These are phyloP conservation scores for Talaromyces proteolyticus DNA, from an alignment of 495 filamentous ascomycete genomes.

Conservation along the genomic window DNA sequence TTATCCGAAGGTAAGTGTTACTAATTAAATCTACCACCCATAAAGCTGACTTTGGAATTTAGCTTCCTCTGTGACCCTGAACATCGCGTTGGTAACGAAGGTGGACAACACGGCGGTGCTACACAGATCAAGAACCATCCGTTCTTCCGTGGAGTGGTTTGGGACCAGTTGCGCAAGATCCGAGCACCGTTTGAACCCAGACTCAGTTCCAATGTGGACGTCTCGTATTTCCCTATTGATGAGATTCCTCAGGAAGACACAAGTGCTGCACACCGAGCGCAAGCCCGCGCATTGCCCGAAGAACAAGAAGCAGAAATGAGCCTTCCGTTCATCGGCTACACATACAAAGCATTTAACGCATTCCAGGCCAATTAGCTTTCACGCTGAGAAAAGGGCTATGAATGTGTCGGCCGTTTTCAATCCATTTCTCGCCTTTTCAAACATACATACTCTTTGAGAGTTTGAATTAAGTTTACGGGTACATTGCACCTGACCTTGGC, in stretches of 20 bases:
- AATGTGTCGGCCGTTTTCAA: neutral
- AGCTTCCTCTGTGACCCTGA: conserved; percentile 90
- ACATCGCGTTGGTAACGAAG: conserved; percentile 64
- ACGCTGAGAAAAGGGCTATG: neutral
- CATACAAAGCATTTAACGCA: conserved; percentile 96
- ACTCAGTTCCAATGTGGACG: conserved; percentile 85
- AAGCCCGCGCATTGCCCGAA: conserved; percentile 56
- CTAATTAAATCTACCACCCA: neutral
- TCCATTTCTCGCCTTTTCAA: neutral
- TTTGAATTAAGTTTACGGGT: neutral
- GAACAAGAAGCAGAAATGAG: conserved; percentile 78
- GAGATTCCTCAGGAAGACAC: conserved; percentile 94
- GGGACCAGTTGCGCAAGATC: conserved; percentile 84
- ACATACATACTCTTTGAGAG: neutral
- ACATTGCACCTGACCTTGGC: neutral
- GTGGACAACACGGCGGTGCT: conserved; percentile 69
- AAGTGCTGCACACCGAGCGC: conserved; percentile 59
- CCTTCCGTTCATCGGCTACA: conserved; percentile 96
- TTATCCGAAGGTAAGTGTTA: conserved; percentile 69
- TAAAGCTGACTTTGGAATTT: conserved; percentile 1
- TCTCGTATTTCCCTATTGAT: conserved; percentile 97
- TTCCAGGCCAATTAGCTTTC: conserved; percentile 40
- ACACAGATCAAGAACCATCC: conserved; percentile 87
- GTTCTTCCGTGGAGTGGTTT: conserved; percentile 95
- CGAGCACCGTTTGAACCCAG: conserved; percentile 94